Evolutionary conservation across 139 green algal genomes (phyloP).

Genomic region (Asterochloris sp.): DNA sequence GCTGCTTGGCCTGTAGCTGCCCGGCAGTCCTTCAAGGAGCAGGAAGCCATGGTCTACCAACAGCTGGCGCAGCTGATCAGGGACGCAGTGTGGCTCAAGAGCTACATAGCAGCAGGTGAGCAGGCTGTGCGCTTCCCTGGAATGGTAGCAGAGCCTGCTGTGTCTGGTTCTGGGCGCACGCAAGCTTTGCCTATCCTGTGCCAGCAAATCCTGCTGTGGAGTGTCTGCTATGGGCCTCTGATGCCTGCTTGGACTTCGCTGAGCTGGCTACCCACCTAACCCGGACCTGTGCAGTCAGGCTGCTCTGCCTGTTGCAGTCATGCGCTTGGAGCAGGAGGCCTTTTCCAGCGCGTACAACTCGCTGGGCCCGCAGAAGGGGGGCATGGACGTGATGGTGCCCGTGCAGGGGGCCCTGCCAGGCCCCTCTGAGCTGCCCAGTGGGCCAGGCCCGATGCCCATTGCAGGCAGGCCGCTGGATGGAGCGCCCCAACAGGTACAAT

Average conservation of each 20-base stretch:
- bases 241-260: too few species aligned
- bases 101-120: constrained; percentile 57
- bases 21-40: constrained; percentile 67
- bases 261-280: too few species aligned
- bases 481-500: too few species aligned
- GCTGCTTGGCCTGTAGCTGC: constrained; percentile 35
- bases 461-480: too few species aligned
- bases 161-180: background rate
- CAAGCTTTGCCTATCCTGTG: background rate
- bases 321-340: constrained; percentile 60
- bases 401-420: background rate
- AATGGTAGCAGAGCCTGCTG: background rate
- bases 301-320: constrained; percentile 23
- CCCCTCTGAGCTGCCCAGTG: background rate
- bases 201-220: background rate
- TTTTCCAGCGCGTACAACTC: constrained; percentile 46
- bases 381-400: constrained; percentile 9
- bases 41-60: constrained; percentile 81
- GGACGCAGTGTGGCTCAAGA: constrained; percentile 78
- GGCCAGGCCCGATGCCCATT: too few species aligned
- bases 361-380: constrained; percentile 41
- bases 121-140: constrained; percentile 31
- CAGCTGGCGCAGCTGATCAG: constrained; percentile 77
- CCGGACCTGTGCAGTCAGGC: too few species aligned
- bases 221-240: background rate